A percentile compares a stretch with the other conserved stretches of the same genome.
These are phyloP conservation scores for Talaromyces stipitatus DNA, from an alignment of 495 filamentous ascomycete genomes.

Conservation along the genomic window DNA sequence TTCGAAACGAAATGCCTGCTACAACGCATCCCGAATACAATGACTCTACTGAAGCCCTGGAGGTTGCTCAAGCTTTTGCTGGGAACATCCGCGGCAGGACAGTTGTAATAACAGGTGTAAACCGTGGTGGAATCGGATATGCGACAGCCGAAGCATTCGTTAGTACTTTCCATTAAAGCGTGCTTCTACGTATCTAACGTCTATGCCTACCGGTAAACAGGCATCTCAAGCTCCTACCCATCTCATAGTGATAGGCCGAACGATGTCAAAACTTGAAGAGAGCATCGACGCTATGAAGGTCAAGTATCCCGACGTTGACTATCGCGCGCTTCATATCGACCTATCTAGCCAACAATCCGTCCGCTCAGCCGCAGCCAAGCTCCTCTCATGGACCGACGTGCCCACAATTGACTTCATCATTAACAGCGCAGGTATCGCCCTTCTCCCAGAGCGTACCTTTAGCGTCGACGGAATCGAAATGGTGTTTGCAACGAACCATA, in stretches of 20 bases:
- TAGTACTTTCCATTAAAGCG: not conserved
- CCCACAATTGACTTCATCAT: conserved; percentile 31
- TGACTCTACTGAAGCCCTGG: conserved; percentile 24
- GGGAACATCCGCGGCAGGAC: conserved; percentile 28
- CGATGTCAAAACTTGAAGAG: conserved; percentile 26
- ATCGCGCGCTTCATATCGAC: conserved; percentile 31
- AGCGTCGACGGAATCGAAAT: conserved; percentile 19
- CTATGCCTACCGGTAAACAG: conserved; percentile 6
- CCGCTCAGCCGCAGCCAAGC: conserved; percentile 27
- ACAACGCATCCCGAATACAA: conserved; percentile 33
- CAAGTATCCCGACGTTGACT: conserved; percentile 27
- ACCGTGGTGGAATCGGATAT: conserved; percentile 32
- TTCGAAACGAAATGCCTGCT: conserved; percentile 11
- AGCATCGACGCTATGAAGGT: conserved; percentile 25
- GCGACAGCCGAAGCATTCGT: conserved; percentile 34
- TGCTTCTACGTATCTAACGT: not conserved
- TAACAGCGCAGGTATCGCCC: conserved; percentile 36
- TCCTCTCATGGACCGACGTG: conserved; percentile 32
- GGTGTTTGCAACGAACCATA: conserved; percentile 21
- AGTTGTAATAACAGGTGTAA: conserved; percentile 35
- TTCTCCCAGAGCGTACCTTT: conserved; percentile 12
- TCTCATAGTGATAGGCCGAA: conserved; percentile 35
- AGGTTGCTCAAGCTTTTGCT: conserved; percentile 32
- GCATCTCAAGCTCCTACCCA: conserved; percentile 34
- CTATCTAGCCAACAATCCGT: conserved; percentile 37